These are phyloP conservation scores for Linnemannia schmuckeri DNA, from an alignment of 192 early-diverging fungal species.

Conservation along the genomic window DNA sequence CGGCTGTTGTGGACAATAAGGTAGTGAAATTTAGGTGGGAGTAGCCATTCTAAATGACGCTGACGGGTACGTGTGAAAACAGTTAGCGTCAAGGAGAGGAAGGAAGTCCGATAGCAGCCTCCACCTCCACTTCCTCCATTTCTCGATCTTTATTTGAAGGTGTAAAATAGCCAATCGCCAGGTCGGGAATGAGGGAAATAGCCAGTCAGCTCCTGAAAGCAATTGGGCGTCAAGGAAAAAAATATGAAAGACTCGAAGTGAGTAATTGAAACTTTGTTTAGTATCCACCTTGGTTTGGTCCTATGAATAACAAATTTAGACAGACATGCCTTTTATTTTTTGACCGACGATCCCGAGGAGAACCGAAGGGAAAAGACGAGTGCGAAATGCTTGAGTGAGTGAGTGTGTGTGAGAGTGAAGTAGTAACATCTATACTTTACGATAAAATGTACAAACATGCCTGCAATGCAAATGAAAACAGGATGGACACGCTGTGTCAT, in stretches of 20 bases:
- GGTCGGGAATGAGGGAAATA: not conserved
- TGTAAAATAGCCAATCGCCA: not conserved
- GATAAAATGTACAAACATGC: not conserved
- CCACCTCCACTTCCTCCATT: not conserved
- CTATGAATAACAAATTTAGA: constrained; percentile 31
- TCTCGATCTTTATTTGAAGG: constrained; percentile 1
- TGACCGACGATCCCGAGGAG: constrained; percentile 4
- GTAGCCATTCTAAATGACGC: not conserved
- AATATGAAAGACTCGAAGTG: not conserved
- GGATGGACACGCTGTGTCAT: not conserved
- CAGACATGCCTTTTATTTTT: not conserved
- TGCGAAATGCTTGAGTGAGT: not conserved
- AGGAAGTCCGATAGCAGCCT: not conserved
- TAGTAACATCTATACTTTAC: constrained; percentile 11
- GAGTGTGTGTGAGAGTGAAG: not conserved
- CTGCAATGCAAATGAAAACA: not conserved
- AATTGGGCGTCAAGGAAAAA: not conserved
- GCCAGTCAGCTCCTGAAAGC: not conserved
- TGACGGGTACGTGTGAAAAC: not conserved
- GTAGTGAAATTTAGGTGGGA: not conserved
- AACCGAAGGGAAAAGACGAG: not conserved
- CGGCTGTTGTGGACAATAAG: not conserved
- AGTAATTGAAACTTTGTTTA: constrained; percentile 14
- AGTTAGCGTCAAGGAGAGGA: not conserved
- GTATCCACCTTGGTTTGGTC: not conserved